Evolutionary conservation across 352 stramenopile genomes (phyloP).

Genomic region (Phytophthora lateralis): DNA sequence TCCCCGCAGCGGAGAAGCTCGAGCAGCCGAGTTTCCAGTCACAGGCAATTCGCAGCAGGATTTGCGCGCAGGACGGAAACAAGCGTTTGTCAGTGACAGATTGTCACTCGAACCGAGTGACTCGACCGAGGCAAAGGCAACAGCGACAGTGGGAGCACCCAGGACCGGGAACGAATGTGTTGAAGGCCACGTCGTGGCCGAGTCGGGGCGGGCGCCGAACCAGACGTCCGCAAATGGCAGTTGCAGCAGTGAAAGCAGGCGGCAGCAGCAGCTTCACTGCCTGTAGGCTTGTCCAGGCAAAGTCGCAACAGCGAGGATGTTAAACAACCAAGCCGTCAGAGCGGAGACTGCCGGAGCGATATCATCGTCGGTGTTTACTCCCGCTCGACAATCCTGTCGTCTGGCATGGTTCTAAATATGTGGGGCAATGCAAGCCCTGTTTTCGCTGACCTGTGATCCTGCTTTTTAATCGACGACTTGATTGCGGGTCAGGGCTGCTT

Average conservation of each 20-base stretch:
- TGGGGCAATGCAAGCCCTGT: background rate
- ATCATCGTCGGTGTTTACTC: no score
- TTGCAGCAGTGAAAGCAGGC: no score
- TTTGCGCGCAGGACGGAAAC: background rate
- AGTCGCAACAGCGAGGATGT: background rate
- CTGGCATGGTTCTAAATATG: background rate
- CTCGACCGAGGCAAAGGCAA: background rate
- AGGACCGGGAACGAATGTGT: background rate
- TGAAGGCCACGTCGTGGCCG: constrained; percentile 19
- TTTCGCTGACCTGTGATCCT: background rate
- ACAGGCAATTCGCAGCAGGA: background rate
- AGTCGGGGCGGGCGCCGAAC: background rate
- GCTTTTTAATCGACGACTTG: constrained; percentile 5
- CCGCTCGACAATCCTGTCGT: background rate
- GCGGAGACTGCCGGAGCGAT: no score
- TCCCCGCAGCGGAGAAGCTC: background rate
- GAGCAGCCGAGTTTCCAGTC: constrained; percentile 29
- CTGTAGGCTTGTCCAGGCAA: no score
- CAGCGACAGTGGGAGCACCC: constrained; percentile 16
- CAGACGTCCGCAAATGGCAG: constrained; percentile 3
- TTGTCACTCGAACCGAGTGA: no score
- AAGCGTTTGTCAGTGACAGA: no score
- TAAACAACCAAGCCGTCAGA: background rate
- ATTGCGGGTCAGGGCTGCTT: constrained; percentile 15
- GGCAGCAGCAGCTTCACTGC: no score